phyloP scores from a whole-genome alignment of 352 stramenopile genomes.

The Globisporangium nodosum region DNA sequence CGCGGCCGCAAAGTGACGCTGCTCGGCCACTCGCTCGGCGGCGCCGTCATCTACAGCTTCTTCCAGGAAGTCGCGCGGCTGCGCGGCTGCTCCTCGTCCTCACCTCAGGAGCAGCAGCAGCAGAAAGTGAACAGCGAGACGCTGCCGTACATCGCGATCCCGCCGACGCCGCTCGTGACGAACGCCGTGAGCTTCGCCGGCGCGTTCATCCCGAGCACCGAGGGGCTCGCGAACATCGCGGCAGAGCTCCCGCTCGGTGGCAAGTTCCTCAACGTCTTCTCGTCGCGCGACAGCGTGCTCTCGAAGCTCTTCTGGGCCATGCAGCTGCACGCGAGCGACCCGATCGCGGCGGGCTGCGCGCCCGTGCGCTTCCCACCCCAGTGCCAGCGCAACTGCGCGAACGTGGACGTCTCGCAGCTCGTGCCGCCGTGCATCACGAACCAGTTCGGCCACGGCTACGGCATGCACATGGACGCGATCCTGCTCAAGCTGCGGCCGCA shows the following conservation, averaged over 20 bases:
- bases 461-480: slow-evolving; percentile 60
- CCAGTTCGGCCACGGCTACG: slow-evolving; percentile 81
- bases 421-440: slow-evolving; percentile 50
- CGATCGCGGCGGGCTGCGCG: slow-evolving; percentile 47
- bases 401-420: slow-evolving; percentile 71
- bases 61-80: slow-evolving; percentile 65
- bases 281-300: slow-evolving; percentile 61
- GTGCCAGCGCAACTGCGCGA: slow-evolving; percentile 20
- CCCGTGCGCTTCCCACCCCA: slow-evolving; percentile 11
- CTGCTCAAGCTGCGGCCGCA: slow-evolving; percentile 40
- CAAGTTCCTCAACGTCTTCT: slow-evolving; percentile 80
- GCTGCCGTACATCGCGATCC: not conserved
- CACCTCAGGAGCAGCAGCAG: not conserved
- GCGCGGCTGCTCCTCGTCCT: slow-evolving; percentile 11
- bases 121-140: not conserved
- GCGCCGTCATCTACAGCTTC: slow-evolving; percentile 62
- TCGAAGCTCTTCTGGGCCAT: slow-evolving; percentile 72
- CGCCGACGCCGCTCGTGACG: slow-evolving; percentile 23
- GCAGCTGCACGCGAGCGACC: slow-evolving; percentile 34
- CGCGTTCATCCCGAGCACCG: slow-evolving; percentile 43
- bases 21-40: slow-evolving; percentile 75
- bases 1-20: slow-evolving; percentile 56
- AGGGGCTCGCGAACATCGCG: slow-evolving; percentile 31
- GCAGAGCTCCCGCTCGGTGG: slow-evolving; percentile 29
- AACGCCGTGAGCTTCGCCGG: slow-evolving; percentile 68